Evolutionary conservation across 306 rosid species (phyloP).

Genomic region (Rosa chinensis): DNA sequence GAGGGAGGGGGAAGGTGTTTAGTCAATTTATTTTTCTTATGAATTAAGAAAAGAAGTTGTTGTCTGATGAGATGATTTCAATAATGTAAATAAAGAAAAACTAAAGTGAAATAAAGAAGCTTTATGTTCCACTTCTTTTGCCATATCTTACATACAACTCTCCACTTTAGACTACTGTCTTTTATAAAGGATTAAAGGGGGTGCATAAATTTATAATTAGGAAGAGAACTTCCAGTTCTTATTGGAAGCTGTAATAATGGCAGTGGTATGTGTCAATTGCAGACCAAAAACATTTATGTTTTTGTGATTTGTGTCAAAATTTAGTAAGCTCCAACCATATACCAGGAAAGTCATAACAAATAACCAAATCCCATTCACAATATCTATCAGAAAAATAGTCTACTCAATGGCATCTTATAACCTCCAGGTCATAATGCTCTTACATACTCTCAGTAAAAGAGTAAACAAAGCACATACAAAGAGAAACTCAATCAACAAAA

Average conservation of each 20-base stretch:
- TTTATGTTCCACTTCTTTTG: conserved; percentile 5
- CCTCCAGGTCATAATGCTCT: no score
- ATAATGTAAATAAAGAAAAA: not conserved
- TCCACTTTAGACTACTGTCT: not conserved
- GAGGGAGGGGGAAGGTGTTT: not conserved
- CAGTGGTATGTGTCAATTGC: not conserved
- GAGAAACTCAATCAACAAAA: no score
- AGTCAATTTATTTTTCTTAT: conserved; percentile 12
- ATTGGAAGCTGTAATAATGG: not conserved
- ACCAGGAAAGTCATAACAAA: no score
- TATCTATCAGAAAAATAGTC: no score
- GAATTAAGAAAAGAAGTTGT: conserved; percentile 31
- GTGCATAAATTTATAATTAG: not conserved
- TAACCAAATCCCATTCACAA: no score
- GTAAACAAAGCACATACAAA: no score
- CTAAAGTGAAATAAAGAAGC: not conserved
- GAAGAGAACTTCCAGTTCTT: not conserved
- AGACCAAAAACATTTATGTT: not conserved
- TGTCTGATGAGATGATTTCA: not conserved
- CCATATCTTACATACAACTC: not conserved
- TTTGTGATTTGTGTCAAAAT: not conserved
- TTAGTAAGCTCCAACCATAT: not conserved
- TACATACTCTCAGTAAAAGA: no score
- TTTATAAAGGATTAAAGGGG: not conserved
- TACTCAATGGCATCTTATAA: no score